Evolutionary conservation across 169 alveolate genomes (phyloP).

Genomic region (Plasmodium vivax): DNA sequence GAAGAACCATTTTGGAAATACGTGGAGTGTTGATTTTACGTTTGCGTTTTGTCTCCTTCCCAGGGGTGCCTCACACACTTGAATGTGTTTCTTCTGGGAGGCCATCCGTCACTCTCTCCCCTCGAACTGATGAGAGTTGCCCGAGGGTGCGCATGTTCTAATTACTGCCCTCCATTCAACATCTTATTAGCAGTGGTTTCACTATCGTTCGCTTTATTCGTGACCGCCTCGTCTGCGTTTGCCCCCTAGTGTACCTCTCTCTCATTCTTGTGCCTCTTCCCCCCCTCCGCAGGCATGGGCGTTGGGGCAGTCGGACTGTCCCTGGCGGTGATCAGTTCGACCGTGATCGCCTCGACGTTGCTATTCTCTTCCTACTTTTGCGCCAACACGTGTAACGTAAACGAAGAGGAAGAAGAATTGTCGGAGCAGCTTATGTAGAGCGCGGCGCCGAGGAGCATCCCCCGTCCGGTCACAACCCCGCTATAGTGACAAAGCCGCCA

Average conservation of each 20-base stretch:
- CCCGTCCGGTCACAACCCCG: background rate
- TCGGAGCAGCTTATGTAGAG: slow-evolving; percentile 6
- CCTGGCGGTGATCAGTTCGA: slow-evolving; percentile 56
- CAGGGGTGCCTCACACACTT: background rate
- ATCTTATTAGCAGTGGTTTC: background rate
- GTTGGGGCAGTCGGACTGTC: slow-evolving; percentile 72
- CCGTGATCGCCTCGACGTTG: slow-evolving; percentile 62
- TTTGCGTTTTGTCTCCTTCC: background rate
- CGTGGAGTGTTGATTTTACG: background rate
- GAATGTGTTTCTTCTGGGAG: background rate
- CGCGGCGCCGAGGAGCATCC: background rate
- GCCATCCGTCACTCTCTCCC: background rate
- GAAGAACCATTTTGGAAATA: background rate
- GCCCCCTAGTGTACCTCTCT: background rate
- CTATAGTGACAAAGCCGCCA: background rate
- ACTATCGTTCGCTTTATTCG: background rate
- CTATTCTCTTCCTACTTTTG: slow-evolving; percentile 55
- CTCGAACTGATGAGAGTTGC: background rate
- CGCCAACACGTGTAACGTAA: slow-evolving; percentile 59
- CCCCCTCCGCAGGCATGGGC: slow-evolving; percentile 37
- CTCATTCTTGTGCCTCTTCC: background rate
- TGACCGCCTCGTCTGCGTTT: background rate
- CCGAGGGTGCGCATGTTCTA: background rate
- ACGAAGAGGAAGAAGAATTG: slow-evolving; percentile 50
- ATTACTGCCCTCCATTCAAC: background rate